phyloP scores from a whole-genome alignment of 805 yeast genomes.

The Debaryomyces castellii region DNA sequence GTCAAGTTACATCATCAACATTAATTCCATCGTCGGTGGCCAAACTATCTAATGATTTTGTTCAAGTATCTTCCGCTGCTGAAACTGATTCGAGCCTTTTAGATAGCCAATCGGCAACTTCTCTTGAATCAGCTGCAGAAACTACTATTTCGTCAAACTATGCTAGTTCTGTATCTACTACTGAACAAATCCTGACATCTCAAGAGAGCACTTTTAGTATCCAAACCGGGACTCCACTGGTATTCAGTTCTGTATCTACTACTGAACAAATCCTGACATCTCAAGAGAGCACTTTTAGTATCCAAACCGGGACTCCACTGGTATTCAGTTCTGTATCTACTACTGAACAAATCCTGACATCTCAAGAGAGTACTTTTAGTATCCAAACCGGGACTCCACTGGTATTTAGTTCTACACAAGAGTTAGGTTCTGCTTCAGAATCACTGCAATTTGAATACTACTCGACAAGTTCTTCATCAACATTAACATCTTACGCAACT shows the following conservation, averaged over 20 bases:
- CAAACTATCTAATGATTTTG: background rate
- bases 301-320: no score
- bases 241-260: background rate
- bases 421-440: background rate
- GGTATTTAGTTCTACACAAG: background rate
- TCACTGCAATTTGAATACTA: background rate
- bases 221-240: no score
- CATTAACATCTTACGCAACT: background rate
- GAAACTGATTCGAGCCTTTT: background rate
- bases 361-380: background rate
- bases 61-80: background rate
- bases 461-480: background rate
- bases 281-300: no score
- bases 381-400: no score
- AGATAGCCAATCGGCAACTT: background rate
- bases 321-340: background rate
- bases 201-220: no score
- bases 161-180: background rate
- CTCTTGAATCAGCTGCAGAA: background rate
- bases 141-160: no score
- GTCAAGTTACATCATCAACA: background rate
- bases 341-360: background rate
- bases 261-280: background rate
- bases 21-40: background rate
- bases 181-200: background rate